Conservation (phyloP, 768 basidiomycete species). For the Suillus alpinus region DNA sequence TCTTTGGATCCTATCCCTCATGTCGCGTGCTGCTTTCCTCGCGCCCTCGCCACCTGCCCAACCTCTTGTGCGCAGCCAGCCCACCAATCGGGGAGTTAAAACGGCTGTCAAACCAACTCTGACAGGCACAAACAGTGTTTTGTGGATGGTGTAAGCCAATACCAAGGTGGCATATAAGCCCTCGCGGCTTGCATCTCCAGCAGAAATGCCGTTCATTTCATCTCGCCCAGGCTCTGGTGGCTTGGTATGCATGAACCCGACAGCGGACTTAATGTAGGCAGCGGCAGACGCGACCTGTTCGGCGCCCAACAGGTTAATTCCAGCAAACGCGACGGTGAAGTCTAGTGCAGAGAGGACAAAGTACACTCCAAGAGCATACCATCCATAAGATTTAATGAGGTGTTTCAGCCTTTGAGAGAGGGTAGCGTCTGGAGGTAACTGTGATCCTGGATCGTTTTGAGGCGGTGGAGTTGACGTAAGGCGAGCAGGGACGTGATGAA, state of each 20-base stretch:
- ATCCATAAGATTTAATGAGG: conserved; percentile 90
- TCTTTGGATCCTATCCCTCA: conserved; percentile 33
- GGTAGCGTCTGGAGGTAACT: conserved; percentile 47
- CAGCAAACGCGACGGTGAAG: conserved; percentile 80
- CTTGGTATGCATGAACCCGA: conserved; percentile 44
- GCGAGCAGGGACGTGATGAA: conserved; percentile 48
- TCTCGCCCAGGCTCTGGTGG: conserved; percentile 68
- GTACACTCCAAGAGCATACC: conserved; percentile 95
- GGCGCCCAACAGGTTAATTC: conserved; percentile 84
- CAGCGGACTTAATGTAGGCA: conserved; percentile 49
- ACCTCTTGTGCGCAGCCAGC: conserved; percentile 75
- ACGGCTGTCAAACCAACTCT: conserved; percentile 87
- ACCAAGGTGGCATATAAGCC: conserved; percentile 90
- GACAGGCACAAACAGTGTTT: conserved; percentile 87
- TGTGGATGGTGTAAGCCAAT: conserved; percentile 94
- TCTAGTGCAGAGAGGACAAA: conserved; percentile 69
- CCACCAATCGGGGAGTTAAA: conserved; percentile 81
- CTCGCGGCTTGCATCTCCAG: conserved; percentile 49
- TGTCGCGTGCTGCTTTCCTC: conserved; percentile 52
- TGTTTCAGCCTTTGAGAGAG: conserved; percentile 73
- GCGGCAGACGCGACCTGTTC: conserved; percentile 81
- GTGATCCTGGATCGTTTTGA: conserved; percentile 9
- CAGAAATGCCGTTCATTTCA: conserved; percentile 48
- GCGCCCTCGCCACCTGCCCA: conserved; percentile 80
- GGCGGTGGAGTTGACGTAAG: conserved; percentile 35